Evolutionary conservation across 2,329 filamentous ascomycete genomes (phyloP), one percentile per base, ranked within the genome.

Genomic region (Aspergillus quadricinctus): DNA sequence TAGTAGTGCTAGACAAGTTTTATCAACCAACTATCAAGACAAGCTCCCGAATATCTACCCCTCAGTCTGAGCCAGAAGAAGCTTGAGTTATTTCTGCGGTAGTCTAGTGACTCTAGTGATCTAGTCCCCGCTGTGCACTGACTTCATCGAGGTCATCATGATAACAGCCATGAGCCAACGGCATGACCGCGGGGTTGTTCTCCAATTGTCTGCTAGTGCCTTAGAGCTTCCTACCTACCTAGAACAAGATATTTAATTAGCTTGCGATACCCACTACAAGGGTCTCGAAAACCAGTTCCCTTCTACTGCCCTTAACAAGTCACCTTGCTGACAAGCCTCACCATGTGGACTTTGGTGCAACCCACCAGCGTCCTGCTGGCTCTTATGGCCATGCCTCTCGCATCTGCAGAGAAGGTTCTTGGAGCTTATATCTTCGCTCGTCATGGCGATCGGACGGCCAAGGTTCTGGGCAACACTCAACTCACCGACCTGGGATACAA

Each of bases 351-450:
- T 48, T 65, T 63, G 21, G 48, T 65, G 28, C 63, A 65, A 51
- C 48, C 56, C 6, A 64, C 65, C 48, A 55, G 61, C 35, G 57
- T 69, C 17, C 48, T 71, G 28, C 56, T 72, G 58, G 65, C 66
- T 48, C 53, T 72, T 4, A 50, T 65, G 37, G 65, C 66, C 25
- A 46, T 64, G 35, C 59, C 65, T 3, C 43, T 71, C n/a, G 62
- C 61, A 17, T 63, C 69, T 7, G 74, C 73, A 21, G 89, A 95
- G 77, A 89, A 86, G 0, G 80, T 94, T 28, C 80, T 96, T 17
- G 92, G 91, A 52, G 86, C 88, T 48, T 94, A 92, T 74, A 86
- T 96, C 74, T 96, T 95, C 79, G 86, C 90, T 65, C 88, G 92
- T 48, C 92, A 97, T 77, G 92, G 92, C 56, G 92, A 97, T 74